Conservation (phyloP, 2,329 filamentous ascomycete species). For the Beauveria brongniartii region DNA sequence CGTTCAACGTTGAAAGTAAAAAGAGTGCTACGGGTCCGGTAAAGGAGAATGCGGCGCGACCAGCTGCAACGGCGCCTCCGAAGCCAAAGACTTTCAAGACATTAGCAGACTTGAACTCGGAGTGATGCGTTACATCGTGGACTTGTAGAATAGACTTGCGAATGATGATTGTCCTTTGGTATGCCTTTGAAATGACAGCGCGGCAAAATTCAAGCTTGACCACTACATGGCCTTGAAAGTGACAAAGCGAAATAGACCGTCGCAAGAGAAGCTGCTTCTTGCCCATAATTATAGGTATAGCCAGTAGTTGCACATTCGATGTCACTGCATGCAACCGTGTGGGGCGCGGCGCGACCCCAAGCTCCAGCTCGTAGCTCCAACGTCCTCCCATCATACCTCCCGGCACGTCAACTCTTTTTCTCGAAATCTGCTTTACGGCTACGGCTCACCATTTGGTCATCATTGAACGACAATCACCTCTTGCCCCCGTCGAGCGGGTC, state of each 20-base stretch:
- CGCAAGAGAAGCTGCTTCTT: no score
- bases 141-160: background rate
- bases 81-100: constrained; percentile 36
- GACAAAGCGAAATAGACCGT: no score
- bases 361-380: background rate
- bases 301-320: background rate
- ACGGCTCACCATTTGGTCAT: no score
- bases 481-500: background rate
- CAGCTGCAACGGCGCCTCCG: constrained; percentile 24
- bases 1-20: constrained; percentile 46
- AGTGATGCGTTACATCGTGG: constrained; percentile 12
- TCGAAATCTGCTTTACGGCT: background rate
- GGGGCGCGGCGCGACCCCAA: background rate
- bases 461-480: background rate
- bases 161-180: background rate
- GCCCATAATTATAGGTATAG: no score
- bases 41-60: constrained; percentile 15
- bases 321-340: background rate
- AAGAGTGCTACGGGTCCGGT: constrained; percentile 15
- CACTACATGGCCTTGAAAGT: no score
- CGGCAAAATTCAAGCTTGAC: no score
- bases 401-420: background rate
- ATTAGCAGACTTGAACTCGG: constrained; percentile 41
- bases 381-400: background rate
- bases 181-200: background rate